Percentiles rank a stretch among this genome's conserved stretches.
These are phyloP conservation scores for Firmiana major DNA, from an alignment of 345 rosid genomes.

Conservation along the genomic window DNA sequence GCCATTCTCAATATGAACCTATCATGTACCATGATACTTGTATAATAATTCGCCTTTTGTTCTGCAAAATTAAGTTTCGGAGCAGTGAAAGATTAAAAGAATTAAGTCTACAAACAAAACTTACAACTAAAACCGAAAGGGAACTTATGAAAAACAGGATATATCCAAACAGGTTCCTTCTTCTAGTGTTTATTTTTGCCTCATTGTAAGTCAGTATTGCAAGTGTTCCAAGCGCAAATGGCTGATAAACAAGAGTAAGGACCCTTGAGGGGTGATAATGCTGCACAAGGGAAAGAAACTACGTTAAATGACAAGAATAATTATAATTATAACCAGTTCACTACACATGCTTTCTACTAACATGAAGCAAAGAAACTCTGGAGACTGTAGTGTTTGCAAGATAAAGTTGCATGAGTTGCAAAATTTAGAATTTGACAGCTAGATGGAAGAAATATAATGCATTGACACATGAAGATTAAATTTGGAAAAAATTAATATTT, in stretches of 20 bases:
- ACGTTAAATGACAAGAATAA: slow-evolving; percentile 6
- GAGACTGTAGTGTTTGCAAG: background rate
- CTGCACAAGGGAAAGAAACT: slow-evolving; percentile 35
- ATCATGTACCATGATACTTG: background rate
- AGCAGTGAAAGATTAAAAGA: background rate
- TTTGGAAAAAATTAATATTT: background rate
- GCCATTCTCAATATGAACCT: background rate
- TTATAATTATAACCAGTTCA: background rate
- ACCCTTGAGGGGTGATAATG: slow-evolving; percentile 70
- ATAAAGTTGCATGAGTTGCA: background rate
- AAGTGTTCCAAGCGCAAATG: slow-evolving; percentile 59
- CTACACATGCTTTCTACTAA: background rate
- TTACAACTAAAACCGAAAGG: slow-evolving; percentile 65
- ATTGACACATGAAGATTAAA: background rate
- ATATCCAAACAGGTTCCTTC: slow-evolving; percentile 67
- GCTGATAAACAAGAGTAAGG: slow-evolving; percentile 77
- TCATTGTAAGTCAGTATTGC: slow-evolving; percentile 57
- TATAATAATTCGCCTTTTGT: background rate
- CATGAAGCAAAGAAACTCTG: background rate
- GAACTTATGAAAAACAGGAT: slow-evolving; percentile 47
- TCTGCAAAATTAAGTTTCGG: background rate
- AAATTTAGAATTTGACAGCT: background rate
- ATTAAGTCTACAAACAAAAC: slow-evolving; percentile 19
- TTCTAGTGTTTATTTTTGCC: slow-evolving; percentile 64
- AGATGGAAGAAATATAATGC: background rate